These are phyloP conservation scores for Cynara cardunculus DNA, from an alignment of 129 eudicot genomes.

Conservation along the genomic window DNA sequence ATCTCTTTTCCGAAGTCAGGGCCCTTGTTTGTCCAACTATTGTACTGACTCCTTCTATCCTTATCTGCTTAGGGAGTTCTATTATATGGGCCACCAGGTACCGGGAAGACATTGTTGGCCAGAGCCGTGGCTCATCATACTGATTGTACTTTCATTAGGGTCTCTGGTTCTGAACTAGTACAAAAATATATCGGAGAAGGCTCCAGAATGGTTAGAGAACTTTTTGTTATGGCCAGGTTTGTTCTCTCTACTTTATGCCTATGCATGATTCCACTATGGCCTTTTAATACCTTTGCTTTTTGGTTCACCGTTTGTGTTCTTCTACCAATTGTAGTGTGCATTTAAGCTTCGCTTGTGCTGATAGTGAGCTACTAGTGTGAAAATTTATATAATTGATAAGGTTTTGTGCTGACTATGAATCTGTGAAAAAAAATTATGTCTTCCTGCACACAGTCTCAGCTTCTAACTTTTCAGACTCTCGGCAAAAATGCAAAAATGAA, in stretches of 20 bases:
- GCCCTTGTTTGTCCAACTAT: background rate
- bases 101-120: conserved; percentile 80
- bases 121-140: conserved; percentile 98
- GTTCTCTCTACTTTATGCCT: conserved; percentile 1
- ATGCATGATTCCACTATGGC: background rate
- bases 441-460: background rate
- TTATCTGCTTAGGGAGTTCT: conserved; percentile 54
- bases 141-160: conserved; percentile 93
- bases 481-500: background rate
- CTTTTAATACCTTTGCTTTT: background rate
- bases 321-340: background rate
- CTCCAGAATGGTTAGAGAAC: conserved; percentile 95
- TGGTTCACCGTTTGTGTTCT: too few species aligned
- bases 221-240: conserved; percentile 96
- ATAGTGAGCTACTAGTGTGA: background rate
- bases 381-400: background rate
- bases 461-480: background rate
- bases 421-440: too few species aligned
- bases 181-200: conserved; percentile 97
- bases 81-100: conserved; percentile 91
- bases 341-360: background rate
- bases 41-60: background rate
- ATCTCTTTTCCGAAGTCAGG: background rate
- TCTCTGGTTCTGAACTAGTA: conserved; percentile 90
- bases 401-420: too few species aligned